Evolutionary conservation across 352 stramenopile species (phyloP).

Genomic region (Pythium scleroteichum): DNA sequence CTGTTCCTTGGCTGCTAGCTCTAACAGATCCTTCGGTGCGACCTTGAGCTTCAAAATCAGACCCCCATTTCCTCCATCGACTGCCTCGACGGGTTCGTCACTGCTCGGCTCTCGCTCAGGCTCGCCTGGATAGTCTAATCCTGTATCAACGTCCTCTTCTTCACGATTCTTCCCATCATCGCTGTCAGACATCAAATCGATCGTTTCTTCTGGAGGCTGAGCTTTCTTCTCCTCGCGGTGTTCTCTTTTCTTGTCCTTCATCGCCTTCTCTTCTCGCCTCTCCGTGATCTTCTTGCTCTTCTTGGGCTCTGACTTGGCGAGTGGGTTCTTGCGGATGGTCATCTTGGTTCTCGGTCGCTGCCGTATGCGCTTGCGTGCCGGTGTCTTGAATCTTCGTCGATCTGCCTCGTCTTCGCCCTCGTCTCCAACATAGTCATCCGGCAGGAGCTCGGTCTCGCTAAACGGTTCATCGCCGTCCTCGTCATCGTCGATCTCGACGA

Average conservation of each 20-base stretch:
- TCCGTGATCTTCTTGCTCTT: neutral
- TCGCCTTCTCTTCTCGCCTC: neutral
- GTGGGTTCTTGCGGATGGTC: slow-evolving; percentile 7
- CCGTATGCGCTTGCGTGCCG: slow-evolving; percentile 5
- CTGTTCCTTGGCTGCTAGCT: neutral
- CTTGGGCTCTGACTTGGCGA: neutral
- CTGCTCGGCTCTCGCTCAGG: neutral
- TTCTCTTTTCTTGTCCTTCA: neutral
- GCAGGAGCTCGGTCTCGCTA: slow-evolving; percentile 22
- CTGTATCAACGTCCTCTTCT: neutral
- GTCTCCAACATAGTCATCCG: slow-evolving; percentile 7
- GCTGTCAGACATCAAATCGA: slow-evolving; percentile 19
- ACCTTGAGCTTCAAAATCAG: slow-evolving; percentile 14
- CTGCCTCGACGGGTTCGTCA: no score
- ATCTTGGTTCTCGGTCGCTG: slow-evolving; percentile 7
- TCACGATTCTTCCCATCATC: neutral
- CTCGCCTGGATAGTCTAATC: neutral
- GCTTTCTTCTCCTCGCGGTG: neutral
- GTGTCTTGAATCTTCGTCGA: slow-evolving; percentile 1
- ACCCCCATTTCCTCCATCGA: neutral
- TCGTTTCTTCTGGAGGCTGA: neutral
- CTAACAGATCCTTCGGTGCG: neutral
- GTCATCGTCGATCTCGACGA: slow-evolving; percentile 9
- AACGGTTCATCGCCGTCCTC: slow-evolving; percentile 17
- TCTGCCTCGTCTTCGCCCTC: slow-evolving; percentile 6